Evolutionary conservation across 306 rosid genomes (phyloP), one percentile per base, ranked within the genome.

Genomic region (Castanea crenata): DNA sequence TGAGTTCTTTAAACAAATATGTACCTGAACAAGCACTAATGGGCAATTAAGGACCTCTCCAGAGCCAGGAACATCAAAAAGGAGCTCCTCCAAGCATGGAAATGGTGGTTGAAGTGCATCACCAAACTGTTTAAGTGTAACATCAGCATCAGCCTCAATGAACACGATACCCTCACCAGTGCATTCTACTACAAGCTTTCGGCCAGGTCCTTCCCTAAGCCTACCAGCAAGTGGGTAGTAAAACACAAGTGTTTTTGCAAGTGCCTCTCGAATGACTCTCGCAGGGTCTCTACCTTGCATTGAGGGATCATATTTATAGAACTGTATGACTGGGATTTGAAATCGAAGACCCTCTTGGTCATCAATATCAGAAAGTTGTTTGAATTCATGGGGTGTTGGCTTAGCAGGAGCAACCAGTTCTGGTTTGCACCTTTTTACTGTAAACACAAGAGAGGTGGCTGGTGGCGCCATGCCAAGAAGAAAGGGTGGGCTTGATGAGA

Each of bases 201-300:
- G 55, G 14, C 32, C 52, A n/a, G 82, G 73, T 10, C 79, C 85
- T 73, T 82, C 89, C 35, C 86, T 25, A 2, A 85, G 77, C 81
- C 89, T 76, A 1, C 89, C 89, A 0, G 86, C 89, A 6, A 85
- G 79, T 4, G 89, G 86, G 61, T 85, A 85, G 79, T 85, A 85
- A 32, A 71, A 79, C 70, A 85, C 86, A 0, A 85, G 77, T 8
- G 89, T 16, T 10, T 79, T n/a, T 13, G 82, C 73, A 57, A 85
- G 23, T n/a, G 89, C 89, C n/a, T 82, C 71, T 15, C 76, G 49
- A 19, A 85, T 82, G 35, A 85, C 84, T 16, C 65, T 46, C 6
- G 51, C 84, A 8, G 83, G 84, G 69, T 83, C 86, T 59, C 16
- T 86, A 15, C 85, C 85, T 29, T 38, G 11, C 89, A 82, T 85